Evolutionary conservation across 2,329 filamentous ascomycete species (phyloP).

Genomic region (Aurifilum marmelostoma): DNA sequence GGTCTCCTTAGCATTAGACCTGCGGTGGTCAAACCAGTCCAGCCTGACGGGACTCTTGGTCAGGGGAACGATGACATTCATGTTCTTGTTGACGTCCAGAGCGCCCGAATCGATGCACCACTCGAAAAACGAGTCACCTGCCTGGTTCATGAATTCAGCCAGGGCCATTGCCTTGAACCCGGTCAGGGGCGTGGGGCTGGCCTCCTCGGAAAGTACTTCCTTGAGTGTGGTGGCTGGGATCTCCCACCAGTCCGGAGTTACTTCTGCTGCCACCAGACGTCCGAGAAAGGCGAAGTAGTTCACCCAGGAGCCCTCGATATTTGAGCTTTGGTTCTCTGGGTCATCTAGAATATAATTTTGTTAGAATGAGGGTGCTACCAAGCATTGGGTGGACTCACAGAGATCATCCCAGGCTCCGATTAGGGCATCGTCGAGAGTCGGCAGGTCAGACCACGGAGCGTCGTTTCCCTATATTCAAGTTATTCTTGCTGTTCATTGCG

Average conservation of each 20-base stretch:
- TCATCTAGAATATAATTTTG: conserved; percentile 15
- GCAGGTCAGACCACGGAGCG: conserved; percentile 28
- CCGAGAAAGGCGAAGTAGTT: conserved; percentile 30
- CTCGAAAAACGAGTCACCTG: conserved; percentile 26
- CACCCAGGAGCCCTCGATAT: conserved; percentile 23
- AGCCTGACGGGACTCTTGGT: conserved; percentile 18
- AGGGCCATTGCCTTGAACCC: conserved; percentile 28
- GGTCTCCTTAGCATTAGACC: neutral
- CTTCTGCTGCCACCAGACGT: conserved; percentile 24
- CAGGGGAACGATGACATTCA: conserved; percentile 26
- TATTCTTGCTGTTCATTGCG: neutral
- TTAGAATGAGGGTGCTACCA: neutral
- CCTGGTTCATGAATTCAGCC: conserved; percentile 28
- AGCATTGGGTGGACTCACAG: conserved; percentile 1
- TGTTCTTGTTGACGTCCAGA: conserved; percentile 22
- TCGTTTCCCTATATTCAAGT: conserved; percentile 23
- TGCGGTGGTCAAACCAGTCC: conserved; percentile 23
- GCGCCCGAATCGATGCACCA: conserved; percentile 27
- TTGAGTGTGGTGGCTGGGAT: conserved; percentile 27
- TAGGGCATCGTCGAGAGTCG: conserved; percentile 28
- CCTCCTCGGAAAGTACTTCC: conserved; percentile 26
- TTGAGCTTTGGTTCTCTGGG: conserved; percentile 23
- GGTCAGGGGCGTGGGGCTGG: conserved; percentile 18
- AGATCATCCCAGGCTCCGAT: conserved; percentile 28
- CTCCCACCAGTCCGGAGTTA: conserved; percentile 30